Evolutionary conservation across 208 protist genomes (phyloP).

Genomic region (Acanthamoeba royreba): DNA sequence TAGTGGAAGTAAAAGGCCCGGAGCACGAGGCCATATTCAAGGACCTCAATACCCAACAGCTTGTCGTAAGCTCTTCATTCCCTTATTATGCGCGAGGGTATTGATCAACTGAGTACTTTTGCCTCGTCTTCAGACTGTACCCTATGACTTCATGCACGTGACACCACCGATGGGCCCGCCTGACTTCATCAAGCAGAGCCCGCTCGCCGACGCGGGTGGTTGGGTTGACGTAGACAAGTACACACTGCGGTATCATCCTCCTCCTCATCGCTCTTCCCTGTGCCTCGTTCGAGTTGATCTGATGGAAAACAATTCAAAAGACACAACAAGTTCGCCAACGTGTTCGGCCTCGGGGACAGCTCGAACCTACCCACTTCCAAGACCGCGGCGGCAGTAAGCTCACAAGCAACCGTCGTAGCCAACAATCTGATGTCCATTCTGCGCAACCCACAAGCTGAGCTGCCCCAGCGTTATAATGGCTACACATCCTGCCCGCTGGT

Average conservation of each 20-base stretch:
- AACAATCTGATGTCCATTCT: slow-evolving; percentile 43
- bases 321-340: slow-evolving; percentile 62
- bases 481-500: slow-evolving; percentile 74
- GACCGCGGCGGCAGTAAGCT: slow-evolving; percentile 70
- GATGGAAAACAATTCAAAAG: background rate
- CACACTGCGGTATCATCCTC: slow-evolving; percentile 50
- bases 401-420: slow-evolving; percentile 55
- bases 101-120: background rate
- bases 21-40: slow-evolving; percentile 65
- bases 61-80: background rate
- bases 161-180: slow-evolving; percentile 65
- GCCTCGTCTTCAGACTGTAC: background rate
- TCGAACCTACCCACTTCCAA: slow-evolving; percentile 70
- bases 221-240: slow-evolving; percentile 70
- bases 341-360: slow-evolving; percentile 71
- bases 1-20: slow-evolving; percentile 57
- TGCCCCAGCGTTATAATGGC: slow-evolving; percentile 61
- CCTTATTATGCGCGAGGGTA: background rate
- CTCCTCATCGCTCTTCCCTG: background rate
- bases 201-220: slow-evolving; percentile 56
- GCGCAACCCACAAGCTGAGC: background rate
- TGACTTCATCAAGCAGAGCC: slow-evolving; percentile 12
- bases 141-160: slow-evolving; percentile 72
- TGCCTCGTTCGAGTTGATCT: background rate
- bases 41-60: slow-evolving; percentile 13